Percentiles rank a stretch among this genome's conserved stretches.
phyloP scores from a whole-genome alignment of 2,329 filamentous ascomycete species.

The Cadophora sp. region DNA sequence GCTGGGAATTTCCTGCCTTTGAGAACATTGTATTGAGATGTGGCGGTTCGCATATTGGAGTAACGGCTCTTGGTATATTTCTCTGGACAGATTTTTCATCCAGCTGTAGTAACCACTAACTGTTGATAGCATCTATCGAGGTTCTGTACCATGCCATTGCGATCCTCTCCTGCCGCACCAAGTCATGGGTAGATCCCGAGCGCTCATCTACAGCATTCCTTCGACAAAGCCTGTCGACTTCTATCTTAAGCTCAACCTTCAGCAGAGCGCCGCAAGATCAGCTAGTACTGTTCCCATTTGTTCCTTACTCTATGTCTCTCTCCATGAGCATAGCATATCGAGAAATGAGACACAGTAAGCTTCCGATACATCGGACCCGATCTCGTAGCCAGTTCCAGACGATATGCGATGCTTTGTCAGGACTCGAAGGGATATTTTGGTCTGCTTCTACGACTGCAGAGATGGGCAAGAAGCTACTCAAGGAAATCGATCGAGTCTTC shows the following conservation, averaged over 20 bases:
- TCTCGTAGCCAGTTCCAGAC: constrained; percentile 61
- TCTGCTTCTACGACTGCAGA: constrained; percentile 51
- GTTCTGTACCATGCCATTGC: constrained; percentile 69
- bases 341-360: constrained; percentile 66
- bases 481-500: constrained; percentile 39
- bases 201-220: constrained; percentile 36
- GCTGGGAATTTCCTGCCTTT: constrained; percentile 40
- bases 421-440: constrained; percentile 64
- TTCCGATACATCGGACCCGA: constrained; percentile 64
- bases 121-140: constrained; percentile 60
- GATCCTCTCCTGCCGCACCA: constrained; percentile 63
- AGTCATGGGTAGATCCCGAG: constrained; percentile 31
- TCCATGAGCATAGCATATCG: constrained; percentile 67
- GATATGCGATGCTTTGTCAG: constrained; percentile 59
- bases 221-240: constrained; percentile 36
- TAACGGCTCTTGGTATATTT: constrained; percentile 31
- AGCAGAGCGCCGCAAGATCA: constrained; percentile 48
- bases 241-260: constrained; percentile 32
- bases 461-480: constrained; percentile 37
- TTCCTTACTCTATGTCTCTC: constrained; percentile 67
- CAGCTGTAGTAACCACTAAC: not conserved
- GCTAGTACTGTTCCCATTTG: constrained; percentile 58
- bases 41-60: constrained; percentile 32
- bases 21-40: constrained; percentile 41
- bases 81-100: not conserved